Percentiles rank a stretch among this genome's conserved stretches.
These are phyloP conservation scores for Rhodotorula sp. DNA, from an alignment of 1,284 basidiomycete genomes.

Conservation along the genomic window DNA sequence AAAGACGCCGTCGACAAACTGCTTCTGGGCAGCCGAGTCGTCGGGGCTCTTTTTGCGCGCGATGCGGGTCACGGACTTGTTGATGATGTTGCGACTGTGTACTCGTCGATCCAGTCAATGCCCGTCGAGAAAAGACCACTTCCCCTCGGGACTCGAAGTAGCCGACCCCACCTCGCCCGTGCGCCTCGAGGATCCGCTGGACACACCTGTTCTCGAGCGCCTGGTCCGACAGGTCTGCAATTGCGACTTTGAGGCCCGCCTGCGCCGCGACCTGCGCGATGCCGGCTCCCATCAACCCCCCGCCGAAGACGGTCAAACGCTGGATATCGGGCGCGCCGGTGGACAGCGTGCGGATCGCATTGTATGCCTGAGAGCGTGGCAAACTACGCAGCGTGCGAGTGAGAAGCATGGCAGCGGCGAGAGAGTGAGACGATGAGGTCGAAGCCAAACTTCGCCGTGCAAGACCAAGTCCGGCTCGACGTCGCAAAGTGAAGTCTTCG, in stretches of 20 bases:
- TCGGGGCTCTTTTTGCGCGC: slow-evolving; percentile 55
- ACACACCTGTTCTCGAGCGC: slow-evolving; percentile 53
- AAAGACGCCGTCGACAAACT: slow-evolving; percentile 50
- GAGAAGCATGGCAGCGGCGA: background rate
- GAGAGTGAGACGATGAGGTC: background rate
- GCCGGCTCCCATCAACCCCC: slow-evolving; percentile 55
- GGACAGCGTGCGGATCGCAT: background rate
- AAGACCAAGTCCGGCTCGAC: no score
- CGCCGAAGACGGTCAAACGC: slow-evolving; percentile 34
- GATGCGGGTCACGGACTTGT: slow-evolving; percentile 56
- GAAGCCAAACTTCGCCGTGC: background rate
- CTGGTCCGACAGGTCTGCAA: slow-evolving; percentile 52
- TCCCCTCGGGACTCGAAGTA: background rate
- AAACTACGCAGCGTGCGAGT: background rate
- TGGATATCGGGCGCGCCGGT: slow-evolving; percentile 15
- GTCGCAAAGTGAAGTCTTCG: no score
- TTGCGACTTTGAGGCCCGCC: slow-evolving; percentile 52
- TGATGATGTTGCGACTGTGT: slow-evolving; percentile 53
- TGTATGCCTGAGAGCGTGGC: background rate
- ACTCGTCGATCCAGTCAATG: background rate
- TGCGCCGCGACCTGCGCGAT: slow-evolving; percentile 56
- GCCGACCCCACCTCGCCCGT: background rate
- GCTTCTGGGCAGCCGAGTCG: slow-evolving; percentile 49
- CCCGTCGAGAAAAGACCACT: background rate
- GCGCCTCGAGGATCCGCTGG: no score